Percentiles rank a stretch among this genome's conserved stretches.
phyloP scores from a whole-genome alignment of 768 basidiomycete species.

The Boletus rex-veris region DNA sequence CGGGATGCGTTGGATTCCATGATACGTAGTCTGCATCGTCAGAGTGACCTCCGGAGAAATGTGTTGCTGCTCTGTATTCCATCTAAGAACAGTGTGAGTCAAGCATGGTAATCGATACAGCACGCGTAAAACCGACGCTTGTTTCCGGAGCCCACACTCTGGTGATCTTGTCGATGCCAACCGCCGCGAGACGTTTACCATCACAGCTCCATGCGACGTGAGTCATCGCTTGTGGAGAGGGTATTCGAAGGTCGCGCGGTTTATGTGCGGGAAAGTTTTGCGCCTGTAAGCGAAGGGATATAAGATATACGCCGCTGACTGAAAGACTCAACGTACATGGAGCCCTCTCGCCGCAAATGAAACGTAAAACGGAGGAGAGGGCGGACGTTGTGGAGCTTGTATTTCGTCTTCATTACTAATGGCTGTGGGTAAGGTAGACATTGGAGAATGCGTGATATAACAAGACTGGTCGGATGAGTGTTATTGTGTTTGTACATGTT shows the following conservation, averaged over 20 bases:
- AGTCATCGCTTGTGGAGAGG: slow-evolving; percentile 60
- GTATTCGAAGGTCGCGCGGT: slow-evolving; percentile 68
- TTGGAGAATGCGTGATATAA: slow-evolving; percentile 2
- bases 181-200: slow-evolving; percentile 76
- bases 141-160: slow-evolving; percentile 79
- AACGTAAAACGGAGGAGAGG: slow-evolving; percentile 69
- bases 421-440: slow-evolving; percentile 22
- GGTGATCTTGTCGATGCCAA: slow-evolving; percentile 75
- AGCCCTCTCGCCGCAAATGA: slow-evolving; percentile 68
- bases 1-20: slow-evolving; percentile 85
- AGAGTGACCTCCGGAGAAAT: slow-evolving; percentile 67
- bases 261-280: slow-evolving; percentile 80
- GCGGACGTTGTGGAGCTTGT: slow-evolving; percentile 54
- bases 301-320: slow-evolving; percentile 12
- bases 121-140: slow-evolving; percentile 48
- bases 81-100: slow-evolving; percentile 42
- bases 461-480: background rate
- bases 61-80: slow-evolving; percentile 62
- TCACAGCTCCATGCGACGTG: slow-evolving; percentile 86
- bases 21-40: slow-evolving; percentile 81
- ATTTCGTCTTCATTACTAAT: slow-evolving; percentile 53
- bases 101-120: background rate
- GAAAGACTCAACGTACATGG: slow-evolving; percentile 50
- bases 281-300: slow-evolving; percentile 41
- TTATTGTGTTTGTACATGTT: slow-evolving; percentile 25